These are phyloP conservation scores for Delonix regia DNA, from an alignment of 306 rosid genomes.

Conservation along the genomic window DNA sequence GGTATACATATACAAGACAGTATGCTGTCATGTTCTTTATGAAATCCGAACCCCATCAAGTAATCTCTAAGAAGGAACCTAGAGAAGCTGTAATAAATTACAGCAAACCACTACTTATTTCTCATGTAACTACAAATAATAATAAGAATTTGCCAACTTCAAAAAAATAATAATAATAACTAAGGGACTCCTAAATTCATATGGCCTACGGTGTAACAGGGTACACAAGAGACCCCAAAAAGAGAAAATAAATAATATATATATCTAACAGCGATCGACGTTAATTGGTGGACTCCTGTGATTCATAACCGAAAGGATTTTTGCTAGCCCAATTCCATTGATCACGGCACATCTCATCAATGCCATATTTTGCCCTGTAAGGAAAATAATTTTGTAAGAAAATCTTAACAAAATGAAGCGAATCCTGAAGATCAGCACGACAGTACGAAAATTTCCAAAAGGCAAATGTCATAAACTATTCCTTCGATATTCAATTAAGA, in stretches of 20 bases:
- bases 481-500: conserved; percentile 25
- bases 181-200: conserved; percentile 42
- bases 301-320: conserved; percentile 87
- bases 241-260: neutral
- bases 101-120: conserved; percentile 40
- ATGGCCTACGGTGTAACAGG: conserved; percentile 43
- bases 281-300: conserved; percentile 47
- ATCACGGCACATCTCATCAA: conserved; percentile 94
- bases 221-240: conserved; percentile 25
- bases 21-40: conserved; percentile 32
- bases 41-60: conserved; percentile 27
- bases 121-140: conserved; percentile 44
- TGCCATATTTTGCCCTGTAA: conserved; percentile 86
- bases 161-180: conserved; percentile 11
- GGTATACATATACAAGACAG: conserved; percentile 42
- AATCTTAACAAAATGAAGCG: neutral
- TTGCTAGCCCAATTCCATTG: conserved; percentile 99
- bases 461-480: neutral
- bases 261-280: conserved; percentile 23
- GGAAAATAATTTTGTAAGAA: conserved; percentile 13
- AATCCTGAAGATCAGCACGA: conserved; percentile 7
- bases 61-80: conserved; percentile 32
- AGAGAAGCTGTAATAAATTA: conserved; percentile 36
- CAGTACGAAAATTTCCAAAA: neutral
- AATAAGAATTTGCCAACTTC: conserved; percentile 35